These are phyloP conservation scores for Silene uniflora DNA, from an alignment of 148 eudicot species.

Conservation along the genomic window DNA sequence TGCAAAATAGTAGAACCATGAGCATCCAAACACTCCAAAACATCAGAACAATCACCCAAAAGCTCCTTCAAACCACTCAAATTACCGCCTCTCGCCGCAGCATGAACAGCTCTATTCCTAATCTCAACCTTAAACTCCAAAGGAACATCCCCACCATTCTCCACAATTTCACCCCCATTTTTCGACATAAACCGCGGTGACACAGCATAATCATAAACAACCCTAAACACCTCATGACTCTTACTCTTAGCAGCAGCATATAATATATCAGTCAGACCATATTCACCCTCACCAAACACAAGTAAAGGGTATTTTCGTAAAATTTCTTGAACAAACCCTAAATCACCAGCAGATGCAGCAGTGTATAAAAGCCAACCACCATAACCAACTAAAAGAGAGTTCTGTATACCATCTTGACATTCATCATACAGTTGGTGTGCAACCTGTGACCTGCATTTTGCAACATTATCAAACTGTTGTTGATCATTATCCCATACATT, in stretches of 20 bases:
- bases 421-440: constrained; percentile 58
- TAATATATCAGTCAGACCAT: constrained; percentile 84
- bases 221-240: constrained; percentile 62
- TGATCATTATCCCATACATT: no score
- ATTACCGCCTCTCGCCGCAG: constrained; percentile 95
- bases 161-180: constrained; percentile 32
- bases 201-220: constrained; percentile 54
- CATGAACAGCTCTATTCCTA: constrained; percentile 79
- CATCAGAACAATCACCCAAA: constrained; percentile 39
- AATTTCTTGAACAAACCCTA: constrained; percentile 54
- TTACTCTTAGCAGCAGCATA: constrained; percentile 93
- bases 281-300: constrained; percentile 96
- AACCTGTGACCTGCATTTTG: constrained; percentile 51
- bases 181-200: constrained; percentile 60
- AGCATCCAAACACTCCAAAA: constrained; percentile 60
- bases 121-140: constrained; percentile 67
- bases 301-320: constrained; percentile 60
- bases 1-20: constrained; percentile 70
- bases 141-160: constrained; percentile 47
- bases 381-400: constrained; percentile 64
- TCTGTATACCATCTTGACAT: constrained; percentile 35
- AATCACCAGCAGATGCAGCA: constrained; percentile 89
- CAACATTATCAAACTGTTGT: no score
- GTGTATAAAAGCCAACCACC: constrained; percentile 97
- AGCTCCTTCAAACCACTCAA: constrained; percentile 60